Conservation (phyloP, 257 asterid species). For the Capsicum chinense region DNA sequence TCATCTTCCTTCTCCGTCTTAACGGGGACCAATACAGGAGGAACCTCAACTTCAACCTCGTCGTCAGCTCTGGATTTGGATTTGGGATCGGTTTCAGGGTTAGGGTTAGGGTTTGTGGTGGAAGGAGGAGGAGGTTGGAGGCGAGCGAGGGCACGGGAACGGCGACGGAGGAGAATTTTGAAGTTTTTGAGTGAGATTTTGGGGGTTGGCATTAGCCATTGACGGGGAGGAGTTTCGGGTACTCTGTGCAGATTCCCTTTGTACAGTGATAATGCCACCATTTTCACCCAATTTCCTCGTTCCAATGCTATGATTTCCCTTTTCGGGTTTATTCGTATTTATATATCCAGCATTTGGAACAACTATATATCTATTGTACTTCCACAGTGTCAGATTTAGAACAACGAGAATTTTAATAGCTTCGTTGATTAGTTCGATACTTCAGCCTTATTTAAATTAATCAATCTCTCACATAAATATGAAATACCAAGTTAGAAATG, state of each 20-base stretch:
- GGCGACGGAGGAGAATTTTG: conserved; percentile 70
- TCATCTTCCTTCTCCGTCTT: conserved; percentile 20
- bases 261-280: conserved; percentile 89
- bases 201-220: conserved; percentile 73
- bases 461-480: too few species aligned
- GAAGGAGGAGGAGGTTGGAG: conserved; percentile 35
- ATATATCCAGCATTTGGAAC: too few species aligned
- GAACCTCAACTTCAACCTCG: conserved; percentile 41
- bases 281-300: conserved; percentile 26
- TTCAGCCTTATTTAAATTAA: too few species aligned
- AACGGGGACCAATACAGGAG: conserved; percentile 17
- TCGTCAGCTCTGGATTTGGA: conserved; percentile 30
- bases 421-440: too few species aligned
- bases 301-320: neutral
- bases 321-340: neutral
- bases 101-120: conserved; percentile 34
- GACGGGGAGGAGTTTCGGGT: conserved; percentile 59
- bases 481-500: too few species aligned
- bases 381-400: too few species aligned
- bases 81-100: conserved; percentile 27
- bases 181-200: conserved; percentile 64
- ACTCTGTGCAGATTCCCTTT: conserved; percentile 85
- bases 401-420: too few species aligned
- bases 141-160: conserved; percentile 69
- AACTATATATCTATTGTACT: too few species aligned